phyloP scores from a whole-genome alignment of 2,329 filamentous ascomycete genomes.

The Ophiocordyceps camponoti-floridani region DNA sequence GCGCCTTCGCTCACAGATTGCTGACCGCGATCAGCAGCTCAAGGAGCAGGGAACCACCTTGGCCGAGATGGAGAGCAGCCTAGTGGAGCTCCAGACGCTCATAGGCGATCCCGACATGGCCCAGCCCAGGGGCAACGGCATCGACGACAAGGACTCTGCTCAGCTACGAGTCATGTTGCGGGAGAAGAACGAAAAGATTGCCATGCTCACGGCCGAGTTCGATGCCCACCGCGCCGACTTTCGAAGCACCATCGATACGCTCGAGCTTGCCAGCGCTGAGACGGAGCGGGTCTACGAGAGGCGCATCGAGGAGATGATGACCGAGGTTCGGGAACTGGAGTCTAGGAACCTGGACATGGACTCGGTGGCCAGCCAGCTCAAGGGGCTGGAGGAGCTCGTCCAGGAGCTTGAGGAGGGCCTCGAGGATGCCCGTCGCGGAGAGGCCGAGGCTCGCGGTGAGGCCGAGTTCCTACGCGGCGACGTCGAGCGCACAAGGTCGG shows the following conservation, averaged over 20 bases:
- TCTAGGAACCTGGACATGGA: constrained; percentile 80
- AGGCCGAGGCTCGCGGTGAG: constrained; percentile 88
- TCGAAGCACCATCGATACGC: constrained; percentile 85
- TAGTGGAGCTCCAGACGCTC: constrained; percentile 58
- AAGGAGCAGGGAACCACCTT: constrained; percentile 70
- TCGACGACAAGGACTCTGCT: constrained; percentile 53
- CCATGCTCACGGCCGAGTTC: constrained; percentile 82
- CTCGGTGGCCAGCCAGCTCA: constrained; percentile 75
- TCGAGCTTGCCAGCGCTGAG: constrained; percentile 89
- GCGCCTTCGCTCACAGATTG: constrained; percentile 52
- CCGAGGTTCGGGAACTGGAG: constrained; percentile 67
- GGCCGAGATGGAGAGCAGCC: constrained; percentile 74
- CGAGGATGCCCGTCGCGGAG: constrained; percentile 82
- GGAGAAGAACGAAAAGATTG: constrained; percentile 95
- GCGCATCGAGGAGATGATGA: constrained; percentile 70
- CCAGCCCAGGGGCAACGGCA: constrained; percentile 23
- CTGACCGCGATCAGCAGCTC: constrained; percentile 75
- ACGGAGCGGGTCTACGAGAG: constrained; percentile 93
- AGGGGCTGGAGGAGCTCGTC: constrained; percentile 88
- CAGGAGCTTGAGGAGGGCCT: constrained; percentile 93
- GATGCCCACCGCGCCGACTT: constrained; percentile 92
- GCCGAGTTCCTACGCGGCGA: constrained; percentile 91
- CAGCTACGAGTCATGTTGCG: constrained; percentile 69
- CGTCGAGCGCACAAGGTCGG: constrained; percentile 76
- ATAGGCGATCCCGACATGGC: constrained; percentile 39